phyloP scores from a whole-genome alignment of 2,329 filamentous ascomycete species.

The Gliomastix tumulicola region DNA sequence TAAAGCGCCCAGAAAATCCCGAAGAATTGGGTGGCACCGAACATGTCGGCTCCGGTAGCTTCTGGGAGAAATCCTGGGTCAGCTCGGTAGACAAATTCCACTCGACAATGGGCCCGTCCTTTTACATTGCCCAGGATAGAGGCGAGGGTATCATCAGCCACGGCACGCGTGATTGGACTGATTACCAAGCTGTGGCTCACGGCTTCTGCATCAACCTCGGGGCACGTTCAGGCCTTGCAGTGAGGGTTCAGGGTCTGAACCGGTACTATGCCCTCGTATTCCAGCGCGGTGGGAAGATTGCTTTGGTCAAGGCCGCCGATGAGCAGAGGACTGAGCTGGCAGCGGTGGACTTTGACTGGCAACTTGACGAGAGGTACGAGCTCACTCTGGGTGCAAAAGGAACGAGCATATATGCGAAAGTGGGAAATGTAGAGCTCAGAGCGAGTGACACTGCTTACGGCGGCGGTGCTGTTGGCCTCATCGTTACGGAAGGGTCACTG shows the following conservation, averaged over 20 bases:
- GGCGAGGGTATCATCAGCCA: slow-evolving; percentile 18
- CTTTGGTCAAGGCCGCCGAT: slow-evolving; percentile 5
- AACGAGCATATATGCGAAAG: neutral
- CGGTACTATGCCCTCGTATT: slow-evolving; percentile 19
- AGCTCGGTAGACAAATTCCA: slow-evolving; percentile 3
- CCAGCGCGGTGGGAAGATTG: slow-evolving; percentile 5
- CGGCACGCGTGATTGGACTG: slow-evolving; percentile 22
- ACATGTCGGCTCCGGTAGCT: slow-evolving; percentile 1
- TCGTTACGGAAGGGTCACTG: slow-evolving; percentile 7
- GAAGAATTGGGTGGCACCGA: too few species aligned
- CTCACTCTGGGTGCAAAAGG: slow-evolving; percentile 1
- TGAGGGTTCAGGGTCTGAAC: slow-evolving; percentile 18
- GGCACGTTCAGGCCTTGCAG: slow-evolving; percentile 12
- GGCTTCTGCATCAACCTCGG: slow-evolving; percentile 16
- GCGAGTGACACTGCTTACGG: slow-evolving; percentile 3
- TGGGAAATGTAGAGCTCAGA: slow-evolving; percentile 1
- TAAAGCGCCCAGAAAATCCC: neutral
- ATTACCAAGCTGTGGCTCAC: slow-evolving; percentile 13
- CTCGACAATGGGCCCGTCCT: neutral
- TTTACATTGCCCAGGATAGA: slow-evolving; percentile 4
- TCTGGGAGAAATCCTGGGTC: slow-evolving; percentile 7
- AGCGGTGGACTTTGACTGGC: slow-evolving; percentile 3
- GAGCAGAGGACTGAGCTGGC: slow-evolving; percentile 2
- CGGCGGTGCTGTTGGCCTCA: slow-evolving; percentile 5
- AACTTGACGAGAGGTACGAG: slow-evolving; percentile 2